Percentiles rank a stretch among this genome's conserved stretches.
phyloP scores from a whole-genome alignment of 495 filamentous ascomycete species.

The Oleoguttula mirabilis region DNA sequence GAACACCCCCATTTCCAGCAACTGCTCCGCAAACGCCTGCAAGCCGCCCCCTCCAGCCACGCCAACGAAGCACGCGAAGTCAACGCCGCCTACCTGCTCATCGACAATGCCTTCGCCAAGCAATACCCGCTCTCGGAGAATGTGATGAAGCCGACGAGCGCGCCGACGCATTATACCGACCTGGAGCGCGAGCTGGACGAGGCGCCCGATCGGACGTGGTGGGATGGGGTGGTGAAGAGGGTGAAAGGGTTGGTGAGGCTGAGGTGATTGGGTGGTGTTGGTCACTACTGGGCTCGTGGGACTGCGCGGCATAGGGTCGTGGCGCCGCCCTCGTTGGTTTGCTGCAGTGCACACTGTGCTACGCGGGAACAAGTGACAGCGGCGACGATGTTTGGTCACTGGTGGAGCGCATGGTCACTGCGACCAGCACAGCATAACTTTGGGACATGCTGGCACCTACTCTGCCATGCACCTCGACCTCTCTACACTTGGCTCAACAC shows the following conservation, averaged over 20 bases:
- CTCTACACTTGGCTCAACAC: no score
- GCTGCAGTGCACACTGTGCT: no score
- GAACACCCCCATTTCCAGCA: conserved; percentile 56
- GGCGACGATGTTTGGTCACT: no score
- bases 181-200: conserved; percentile 44
- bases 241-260: conserved; percentile 27
- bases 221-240: conserved; percentile 17
- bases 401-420: no score
- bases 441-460: no score
- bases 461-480: no score
- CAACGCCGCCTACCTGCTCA: conserved; percentile 61
- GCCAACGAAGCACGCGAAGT: conserved; percentile 42
- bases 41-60: conserved; percentile 20
- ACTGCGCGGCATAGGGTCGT: no score
- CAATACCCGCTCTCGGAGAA: conserved; percentile 52
- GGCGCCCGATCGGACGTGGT: conserved; percentile 28
- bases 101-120: conserved; percentile 60
- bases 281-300: no score
- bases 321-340: no score
- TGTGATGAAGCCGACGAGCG: conserved; percentile 56
- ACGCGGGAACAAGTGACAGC: no score
- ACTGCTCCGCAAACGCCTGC: conserved; percentile 51
- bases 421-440: no score
- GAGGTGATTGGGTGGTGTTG: no score
- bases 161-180: conserved; percentile 65